These are phyloP conservation scores for Penicillium sp. DNA, from an alignment of 2,329 filamentous ascomycete genomes.

Conservation along the genomic window DNA sequence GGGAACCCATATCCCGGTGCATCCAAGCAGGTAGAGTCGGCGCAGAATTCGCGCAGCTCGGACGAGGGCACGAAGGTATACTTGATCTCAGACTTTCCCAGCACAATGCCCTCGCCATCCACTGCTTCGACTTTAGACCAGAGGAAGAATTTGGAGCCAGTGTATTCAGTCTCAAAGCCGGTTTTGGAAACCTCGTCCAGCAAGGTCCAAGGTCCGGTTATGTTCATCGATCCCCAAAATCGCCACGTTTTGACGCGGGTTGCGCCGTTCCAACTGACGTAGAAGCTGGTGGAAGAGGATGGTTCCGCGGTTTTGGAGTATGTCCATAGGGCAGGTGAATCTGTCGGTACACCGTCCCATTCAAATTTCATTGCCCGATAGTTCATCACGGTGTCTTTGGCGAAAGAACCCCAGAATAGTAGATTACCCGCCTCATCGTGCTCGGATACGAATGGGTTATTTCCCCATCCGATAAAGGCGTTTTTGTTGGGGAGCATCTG, in stretches of 20 bases:
- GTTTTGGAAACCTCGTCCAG: slow-evolving; percentile 33
- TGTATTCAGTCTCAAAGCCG: slow-evolving; percentile 43
- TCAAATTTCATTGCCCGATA: slow-evolving; percentile 46
- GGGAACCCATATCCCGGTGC: slow-evolving; percentile 32
- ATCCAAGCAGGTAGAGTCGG: slow-evolving; percentile 31
- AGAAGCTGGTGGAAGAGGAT: slow-evolving; percentile 33
- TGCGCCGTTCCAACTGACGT: slow-evolving; percentile 45
- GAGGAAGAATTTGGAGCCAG: slow-evolving; percentile 28
- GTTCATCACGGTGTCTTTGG: slow-evolving; percentile 39
- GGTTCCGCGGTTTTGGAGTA: slow-evolving; percentile 35
- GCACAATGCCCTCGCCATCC: slow-evolving; percentile 31
- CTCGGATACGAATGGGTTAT: slow-evolving; percentile 43
- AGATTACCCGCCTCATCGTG: slow-evolving; percentile 40
- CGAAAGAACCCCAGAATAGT: slow-evolving; percentile 40
- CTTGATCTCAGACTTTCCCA: slow-evolving; percentile 36
- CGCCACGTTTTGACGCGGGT: slow-evolving; percentile 39
- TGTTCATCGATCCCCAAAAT: slow-evolving; percentile 36
- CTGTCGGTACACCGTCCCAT: slow-evolving; percentile 43
- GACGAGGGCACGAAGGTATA: slow-evolving; percentile 41
- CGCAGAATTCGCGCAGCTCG: slow-evolving; percentile 35
- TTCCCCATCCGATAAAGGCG: slow-evolving; percentile 46
- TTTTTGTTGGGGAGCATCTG: slow-evolving; percentile 42
- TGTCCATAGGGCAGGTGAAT: slow-evolving; percentile 43
- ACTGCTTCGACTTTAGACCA: slow-evolving; percentile 41
- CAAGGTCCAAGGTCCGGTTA: slow-evolving; percentile 33